Evolutionary conservation across 2,329 filamentous ascomycete genomes (phyloP).

Genomic region (Eurotiales sp.): DNA sequence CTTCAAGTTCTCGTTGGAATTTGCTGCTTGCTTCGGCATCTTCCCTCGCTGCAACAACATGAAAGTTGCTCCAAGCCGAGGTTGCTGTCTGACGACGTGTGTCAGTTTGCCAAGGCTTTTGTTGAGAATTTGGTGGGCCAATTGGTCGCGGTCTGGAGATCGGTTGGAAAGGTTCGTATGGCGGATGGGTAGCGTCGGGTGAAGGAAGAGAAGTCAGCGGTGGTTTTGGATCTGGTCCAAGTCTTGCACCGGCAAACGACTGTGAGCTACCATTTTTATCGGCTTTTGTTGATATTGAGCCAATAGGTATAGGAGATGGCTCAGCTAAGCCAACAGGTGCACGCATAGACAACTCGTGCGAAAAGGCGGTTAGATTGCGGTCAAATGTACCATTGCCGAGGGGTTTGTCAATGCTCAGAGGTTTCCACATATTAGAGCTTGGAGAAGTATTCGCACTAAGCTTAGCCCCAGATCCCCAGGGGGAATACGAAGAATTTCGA

Average conservation of each 20-base stretch:
- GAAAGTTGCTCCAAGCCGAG: slow-evolving; percentile 44
- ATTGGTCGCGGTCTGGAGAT: slow-evolving; percentile 45
- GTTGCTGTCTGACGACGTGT: slow-evolving; percentile 27
- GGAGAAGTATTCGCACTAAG: slow-evolving; percentile 31
- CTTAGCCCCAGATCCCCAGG: slow-evolving; percentile 35
- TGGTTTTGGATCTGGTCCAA: slow-evolving; percentile 30
- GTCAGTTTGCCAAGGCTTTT: slow-evolving; percentile 28
- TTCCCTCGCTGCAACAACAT: slow-evolving; percentile 34
- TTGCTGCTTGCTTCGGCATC: slow-evolving; percentile 41
- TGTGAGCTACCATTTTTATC: slow-evolving; percentile 23
- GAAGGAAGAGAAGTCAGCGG: slow-evolving; percentile 35
- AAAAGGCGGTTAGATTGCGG: slow-evolving; percentile 47
- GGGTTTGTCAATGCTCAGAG: slow-evolving; percentile 52
- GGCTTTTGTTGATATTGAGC: slow-evolving; percentile 20
- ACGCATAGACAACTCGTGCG: slow-evolving; percentile 42
- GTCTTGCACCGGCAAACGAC: slow-evolving; percentile 28
- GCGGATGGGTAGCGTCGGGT: slow-evolving; percentile 35
- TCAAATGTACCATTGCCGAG: slow-evolving; percentile 64
- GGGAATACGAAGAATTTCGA: slow-evolving; percentile 35
- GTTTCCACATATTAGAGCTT: slow-evolving; percentile 56
- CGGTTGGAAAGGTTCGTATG: slow-evolving; percentile 37
- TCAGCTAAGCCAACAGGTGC: slow-evolving; percentile 37
- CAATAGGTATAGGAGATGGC: slow-evolving; percentile 36
- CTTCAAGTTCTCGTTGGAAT: slow-evolving; percentile 36
- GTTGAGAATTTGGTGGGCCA: slow-evolving; percentile 41